Conservation (phyloP, 306 rosid species). For the Vigna hirtella region DNA sequence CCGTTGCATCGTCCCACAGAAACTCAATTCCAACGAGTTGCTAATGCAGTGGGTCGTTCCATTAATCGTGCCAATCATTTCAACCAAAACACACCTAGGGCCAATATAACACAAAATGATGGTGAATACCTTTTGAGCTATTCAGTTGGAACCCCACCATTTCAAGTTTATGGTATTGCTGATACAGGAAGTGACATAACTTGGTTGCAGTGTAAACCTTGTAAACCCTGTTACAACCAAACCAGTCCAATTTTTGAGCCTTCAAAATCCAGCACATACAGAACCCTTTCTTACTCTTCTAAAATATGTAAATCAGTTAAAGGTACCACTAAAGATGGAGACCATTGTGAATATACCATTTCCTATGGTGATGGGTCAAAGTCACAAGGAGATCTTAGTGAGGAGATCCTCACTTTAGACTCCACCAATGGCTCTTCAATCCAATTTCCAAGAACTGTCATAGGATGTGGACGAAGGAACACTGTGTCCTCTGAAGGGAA, state of each 20-base stretch:
- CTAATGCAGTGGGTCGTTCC: constrained; percentile 55
- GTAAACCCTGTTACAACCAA: constrained; percentile 52
- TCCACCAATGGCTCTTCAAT: constrained; percentile 35
- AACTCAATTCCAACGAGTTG: constrained; percentile 43
- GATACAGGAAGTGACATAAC: constrained; percentile 69
- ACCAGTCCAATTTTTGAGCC: constrained; percentile 53
- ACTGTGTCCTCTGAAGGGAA: neutral
- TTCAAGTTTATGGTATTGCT: constrained; percentile 43
- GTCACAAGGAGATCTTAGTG: constrained; percentile 46
- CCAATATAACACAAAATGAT: neutral
- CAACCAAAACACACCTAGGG: neutral
- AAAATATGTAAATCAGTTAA: neutral
- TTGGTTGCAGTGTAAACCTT: constrained; percentile 72
- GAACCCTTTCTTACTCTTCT: neutral
- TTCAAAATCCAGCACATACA: constrained; percentile 47
- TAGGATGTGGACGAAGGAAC: constrained; percentile 59
- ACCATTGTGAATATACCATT: constrained; percentile 37
- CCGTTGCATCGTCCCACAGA: constrained; percentile 51
- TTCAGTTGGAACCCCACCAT: constrained; percentile 64
- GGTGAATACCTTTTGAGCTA: constrained; percentile 59
- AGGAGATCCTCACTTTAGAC: constrained; percentile 56
- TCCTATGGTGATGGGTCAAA: constrained; percentile 44
- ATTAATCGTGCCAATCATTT: constrained; percentile 27
- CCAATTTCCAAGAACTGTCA: constrained; percentile 35
- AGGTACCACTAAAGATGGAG: fast-evolving